Evolutionary conservation across 805 yeast genomes (phyloP).

Genomic region (Dipodascopsis uninucleata): DNA sequence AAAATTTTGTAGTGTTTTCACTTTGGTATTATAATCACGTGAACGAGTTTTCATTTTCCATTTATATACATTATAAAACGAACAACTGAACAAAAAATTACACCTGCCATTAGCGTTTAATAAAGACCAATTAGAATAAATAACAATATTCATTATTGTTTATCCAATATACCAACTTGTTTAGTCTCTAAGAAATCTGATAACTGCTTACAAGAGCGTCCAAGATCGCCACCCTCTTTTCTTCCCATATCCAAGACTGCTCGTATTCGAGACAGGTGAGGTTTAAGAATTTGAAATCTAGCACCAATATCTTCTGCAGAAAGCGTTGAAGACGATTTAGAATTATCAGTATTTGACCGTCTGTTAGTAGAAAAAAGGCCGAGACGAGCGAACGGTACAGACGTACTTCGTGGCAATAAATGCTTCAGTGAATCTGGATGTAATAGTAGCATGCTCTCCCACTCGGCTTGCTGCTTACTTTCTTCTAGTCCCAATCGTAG

Average conservation of each 20-base stretch:
- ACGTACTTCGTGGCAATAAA: slow-evolving; percentile 47
- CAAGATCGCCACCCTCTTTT: slow-evolving; percentile 72
- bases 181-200: slow-evolving; percentile 17
- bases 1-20: too few relatives aligned
- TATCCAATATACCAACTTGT: too few relatives aligned
- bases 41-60: too few relatives aligned
- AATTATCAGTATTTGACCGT: slow-evolving; percentile 27
- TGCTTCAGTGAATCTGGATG: slow-evolving; percentile 54
- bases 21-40: too few relatives aligned
- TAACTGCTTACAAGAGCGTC: slow-evolving; percentile 38
- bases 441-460: slow-evolving; percentile 29
- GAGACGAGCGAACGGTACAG: slow-evolving; percentile 63
- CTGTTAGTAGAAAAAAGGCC: slow-evolving; percentile 51
- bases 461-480: slow-evolving; percentile 19
- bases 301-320: slow-evolving; percentile 62
- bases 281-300: slow-evolving; percentile 51
- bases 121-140: too few relatives aligned
- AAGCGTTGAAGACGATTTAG: too few relatives aligned
- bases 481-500: slow-evolving; percentile 43
- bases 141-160: too few relatives aligned
- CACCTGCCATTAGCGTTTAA: too few relatives aligned
- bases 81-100: too few relatives aligned
- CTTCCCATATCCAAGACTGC: slow-evolving; percentile 50
- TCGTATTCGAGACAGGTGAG: slow-evolving; percentile 48
- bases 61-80: too few relatives aligned